Conservation (phyloP, 306 rosid genomes). For the Sechiopsis laciniata region DNA sequence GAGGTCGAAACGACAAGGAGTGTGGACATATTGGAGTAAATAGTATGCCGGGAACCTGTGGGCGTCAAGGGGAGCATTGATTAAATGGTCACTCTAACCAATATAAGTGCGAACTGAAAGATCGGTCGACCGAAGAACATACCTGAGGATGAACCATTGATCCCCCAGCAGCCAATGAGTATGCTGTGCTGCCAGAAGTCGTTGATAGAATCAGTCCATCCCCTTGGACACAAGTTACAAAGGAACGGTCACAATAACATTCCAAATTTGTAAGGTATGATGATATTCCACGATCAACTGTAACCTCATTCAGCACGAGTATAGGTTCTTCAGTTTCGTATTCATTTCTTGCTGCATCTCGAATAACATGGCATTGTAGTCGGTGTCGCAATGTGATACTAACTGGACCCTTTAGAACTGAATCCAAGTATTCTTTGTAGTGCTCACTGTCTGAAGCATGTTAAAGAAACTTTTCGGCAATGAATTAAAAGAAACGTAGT, state of each 20-base stretch:
- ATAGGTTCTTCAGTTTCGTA: conserved; percentile 81
- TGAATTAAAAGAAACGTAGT: background rate
- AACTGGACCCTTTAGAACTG: conserved; percentile 79
- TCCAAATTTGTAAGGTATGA: conserved; percentile 89
- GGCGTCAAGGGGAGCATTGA: background rate
- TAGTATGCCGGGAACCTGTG: conserved; percentile 93
- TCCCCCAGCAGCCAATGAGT: conserved; percentile 98
- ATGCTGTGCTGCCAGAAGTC: conserved; percentile 95
- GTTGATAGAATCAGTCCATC: conserved; percentile 90
- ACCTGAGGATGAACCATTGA: conserved; percentile 99
- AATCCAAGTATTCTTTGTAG: conserved; percentile 69
- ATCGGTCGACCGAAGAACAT: background rate
- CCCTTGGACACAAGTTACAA: conserved; percentile 92
- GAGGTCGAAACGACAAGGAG: conserved; percentile 80
- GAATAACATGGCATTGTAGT: conserved; percentile 66
- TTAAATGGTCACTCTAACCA: background rate
- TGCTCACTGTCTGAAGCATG: conserved; percentile 72
- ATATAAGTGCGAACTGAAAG: background rate
- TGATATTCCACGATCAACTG: conserved; percentile 94
- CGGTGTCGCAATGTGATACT: conserved; percentile 85
- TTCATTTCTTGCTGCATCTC: conserved; percentile 74
- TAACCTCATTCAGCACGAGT: conserved; percentile 84
- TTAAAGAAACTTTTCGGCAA: conserved; percentile 42
- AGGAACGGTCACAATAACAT: conserved; percentile 84
- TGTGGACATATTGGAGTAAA: conserved; percentile 95